Percentiles rank a stretch among this genome's conserved stretches.
Conservation (phyloP, 441 rosid species). For the California macrophylla region DNA sequence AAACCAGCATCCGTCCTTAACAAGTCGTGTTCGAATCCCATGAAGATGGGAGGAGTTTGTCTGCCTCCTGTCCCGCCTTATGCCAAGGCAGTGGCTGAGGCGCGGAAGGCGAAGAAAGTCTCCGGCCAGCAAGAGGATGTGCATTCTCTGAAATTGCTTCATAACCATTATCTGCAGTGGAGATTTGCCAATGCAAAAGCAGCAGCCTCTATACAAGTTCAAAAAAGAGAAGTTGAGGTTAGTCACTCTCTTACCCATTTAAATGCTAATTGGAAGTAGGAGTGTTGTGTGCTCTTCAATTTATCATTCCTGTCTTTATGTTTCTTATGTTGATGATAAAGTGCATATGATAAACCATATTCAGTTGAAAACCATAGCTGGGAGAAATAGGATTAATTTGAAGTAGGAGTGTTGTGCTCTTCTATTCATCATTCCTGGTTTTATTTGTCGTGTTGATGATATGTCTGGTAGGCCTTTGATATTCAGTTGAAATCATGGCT, state of each 20-base stretch:
- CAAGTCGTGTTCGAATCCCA: slow-evolving; percentile 20
- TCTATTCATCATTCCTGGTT: too few relatives aligned
- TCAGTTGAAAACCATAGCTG: neutral
- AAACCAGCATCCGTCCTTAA: slow-evolving; percentile 21
- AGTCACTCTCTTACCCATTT: slow-evolving; percentile 6
- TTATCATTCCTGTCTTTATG: neutral
- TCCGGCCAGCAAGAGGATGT: slow-evolving; percentile 45
- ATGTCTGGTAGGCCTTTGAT: neutral
- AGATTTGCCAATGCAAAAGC: slow-evolving; percentile 65
- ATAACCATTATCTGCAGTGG: slow-evolving; percentile 68
- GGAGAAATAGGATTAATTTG: neutral
- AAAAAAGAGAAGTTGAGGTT: slow-evolving; percentile 46
- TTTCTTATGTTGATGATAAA: neutral
- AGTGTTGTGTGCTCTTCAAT: neutral
- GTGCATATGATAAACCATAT: neutral
- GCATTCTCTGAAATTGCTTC: slow-evolving; percentile 48
- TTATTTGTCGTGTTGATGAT: neutral
- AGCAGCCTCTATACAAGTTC: slow-evolving; percentile 35
- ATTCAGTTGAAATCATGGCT: neutral
- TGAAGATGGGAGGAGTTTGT: slow-evolving; percentile 29
- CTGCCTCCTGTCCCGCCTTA: slow-evolving; percentile 49
- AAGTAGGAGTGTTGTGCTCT: neutral
- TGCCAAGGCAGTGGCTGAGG: slow-evolving; percentile 28
- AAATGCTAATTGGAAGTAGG: neutral
- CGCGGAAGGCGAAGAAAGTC: slow-evolving; percentile 40